These are phyloP conservation scores for Hypseocharis bilobata DNA, from an alignment of 441 rosid genomes.

Conservation along the genomic window DNA sequence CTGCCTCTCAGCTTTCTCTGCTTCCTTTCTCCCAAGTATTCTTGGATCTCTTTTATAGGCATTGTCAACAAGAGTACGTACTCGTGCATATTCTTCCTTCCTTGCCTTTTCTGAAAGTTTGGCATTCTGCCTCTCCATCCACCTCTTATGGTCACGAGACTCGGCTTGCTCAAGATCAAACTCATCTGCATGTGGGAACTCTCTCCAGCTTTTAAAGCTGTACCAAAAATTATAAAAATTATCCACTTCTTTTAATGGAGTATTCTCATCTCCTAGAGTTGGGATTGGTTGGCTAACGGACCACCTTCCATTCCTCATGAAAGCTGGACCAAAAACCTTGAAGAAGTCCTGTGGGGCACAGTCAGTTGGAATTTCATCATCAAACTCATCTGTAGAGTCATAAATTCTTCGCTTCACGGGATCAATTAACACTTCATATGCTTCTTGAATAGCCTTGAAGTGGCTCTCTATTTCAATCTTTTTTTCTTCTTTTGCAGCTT, in stretches of 20 bases:
- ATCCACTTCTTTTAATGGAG: constrained; percentile 62
- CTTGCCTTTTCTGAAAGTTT: constrained; percentile 77
- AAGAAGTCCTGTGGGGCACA: constrained; percentile 82
- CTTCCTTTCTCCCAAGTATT: constrained; percentile 69
- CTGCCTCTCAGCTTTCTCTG: constrained; percentile 77
- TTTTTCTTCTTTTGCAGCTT: constrained; percentile 77
- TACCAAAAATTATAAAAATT: constrained; percentile 86
- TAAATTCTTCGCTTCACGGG: constrained; percentile 78
- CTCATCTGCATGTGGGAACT: constrained; percentile 94
- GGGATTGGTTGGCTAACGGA: constrained; percentile 69
- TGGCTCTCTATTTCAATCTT: constrained; percentile 83
- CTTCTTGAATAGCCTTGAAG: constrained; percentile 84
- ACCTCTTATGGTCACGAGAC: constrained; percentile 90
- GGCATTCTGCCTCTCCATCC: constrained; percentile 98
- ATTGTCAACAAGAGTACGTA: constrained; percentile 78
- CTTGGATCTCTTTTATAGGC: constrained; percentile 87
- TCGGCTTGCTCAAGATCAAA: constrained; percentile 90
- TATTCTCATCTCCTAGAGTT: constrained; percentile 56
- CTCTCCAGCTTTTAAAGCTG: constrained; percentile 86
- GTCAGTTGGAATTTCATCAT: constrained; percentile 82
- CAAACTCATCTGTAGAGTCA: constrained; percentile 92
- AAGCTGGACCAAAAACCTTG: constrained; percentile 92
- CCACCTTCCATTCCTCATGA: constrained; percentile 93
- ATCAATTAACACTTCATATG: constrained; percentile 82
- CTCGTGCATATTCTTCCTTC: constrained; percentile 80